A percentile compares a stretch with the other conserved stretches of the same genome.
Evolutionary conservation across 2,329 filamentous ascomycete genomes (phyloP).

Genomic region (Paracoccidioides lutzii): DNA sequence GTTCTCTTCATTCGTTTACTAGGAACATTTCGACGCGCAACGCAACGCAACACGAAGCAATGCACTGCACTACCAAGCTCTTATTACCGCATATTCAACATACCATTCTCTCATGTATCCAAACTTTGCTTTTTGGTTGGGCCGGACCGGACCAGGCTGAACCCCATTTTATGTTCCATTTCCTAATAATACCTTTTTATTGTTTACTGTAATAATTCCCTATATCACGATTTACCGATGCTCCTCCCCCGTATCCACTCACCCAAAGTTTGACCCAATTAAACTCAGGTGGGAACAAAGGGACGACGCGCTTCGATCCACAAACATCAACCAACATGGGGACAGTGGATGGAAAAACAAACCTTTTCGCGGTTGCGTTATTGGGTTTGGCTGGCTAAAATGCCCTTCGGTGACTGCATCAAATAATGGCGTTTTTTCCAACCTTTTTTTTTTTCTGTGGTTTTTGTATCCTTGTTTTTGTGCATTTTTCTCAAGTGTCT

Average conservation of each 20-base stretch:
- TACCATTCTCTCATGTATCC: conserved; percentile 1
- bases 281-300: not conserved
- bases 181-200: not conserved
- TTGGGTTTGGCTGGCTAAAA: not conserved
- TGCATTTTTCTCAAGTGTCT: not conserved
- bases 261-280: too few relatives aligned
- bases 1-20: not conserved
- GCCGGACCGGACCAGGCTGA: conserved; percentile 13
- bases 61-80: not conserved
- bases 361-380: not conserved
- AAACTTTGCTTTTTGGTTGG: conserved; percentile 12
- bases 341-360: not conserved
- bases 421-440: not conserved
- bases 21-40: conserved; percentile 8
- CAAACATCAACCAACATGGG: not conserved
- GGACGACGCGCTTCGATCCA: not conserved
- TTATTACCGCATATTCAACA: conserved; percentile 1
- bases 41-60: too few relatives aligned
- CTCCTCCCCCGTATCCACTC: not conserved
- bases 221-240: conserved; percentile 1
- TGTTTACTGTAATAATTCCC: not conserved
- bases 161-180: conserved; percentile 1
- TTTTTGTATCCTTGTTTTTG: not conserved
- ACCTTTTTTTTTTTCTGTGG: not conserved
- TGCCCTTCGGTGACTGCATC: not conserved